Evolutionary conservation across 306 rosid species (phyloP), one percentile per base, ranked within the genome.

Genomic region (Potentilla sterilis): DNA sequence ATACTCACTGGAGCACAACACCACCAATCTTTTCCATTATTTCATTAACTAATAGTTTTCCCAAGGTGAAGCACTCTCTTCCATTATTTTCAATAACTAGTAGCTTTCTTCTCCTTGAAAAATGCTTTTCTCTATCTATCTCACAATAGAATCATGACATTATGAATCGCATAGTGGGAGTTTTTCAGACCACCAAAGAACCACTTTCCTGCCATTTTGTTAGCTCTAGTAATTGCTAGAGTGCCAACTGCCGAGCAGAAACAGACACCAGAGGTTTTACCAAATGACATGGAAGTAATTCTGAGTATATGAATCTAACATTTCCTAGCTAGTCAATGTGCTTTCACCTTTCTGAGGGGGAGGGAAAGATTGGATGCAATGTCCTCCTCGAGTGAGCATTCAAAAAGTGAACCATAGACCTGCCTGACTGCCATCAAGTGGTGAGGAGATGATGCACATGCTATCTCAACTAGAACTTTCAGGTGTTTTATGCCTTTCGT

Each of bases 321-420:
- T 58, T 41, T 46, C 4, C 63, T 48, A 58, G 43, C 18, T 28
- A 41, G 42, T 24, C 38, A 41, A 28, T 28, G 44, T 66, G 51
- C 41, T 57, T 83, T 70, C 87, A 96, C 99, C 93, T 92, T 89
- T 83, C 81, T 81, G 73, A 88, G 83, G n/a, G 97, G 89, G 40
- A 64, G 69, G 76, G 91, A 55, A 77, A 92, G 83, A 18, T 77
- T 64, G n/a, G 89, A 78, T 69, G 76, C 72, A 79, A 96, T 88
- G 69, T 92, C 98, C 82, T 96, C 99, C 81, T 96, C 99, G 32
- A 96, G 88, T 0, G 99, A 90, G 77, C 88, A 82, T 70, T 90
- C 88, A 61, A 75, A 92, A 24, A 90, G 87, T 83, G 89, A 83
- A 73, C 88, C 80, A 71, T 96, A 96, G 19, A 84, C 86, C 80